Conservation (phyloP, 2,329 filamentous ascomycete species). For the Fusarium gaditjirri region DNA sequence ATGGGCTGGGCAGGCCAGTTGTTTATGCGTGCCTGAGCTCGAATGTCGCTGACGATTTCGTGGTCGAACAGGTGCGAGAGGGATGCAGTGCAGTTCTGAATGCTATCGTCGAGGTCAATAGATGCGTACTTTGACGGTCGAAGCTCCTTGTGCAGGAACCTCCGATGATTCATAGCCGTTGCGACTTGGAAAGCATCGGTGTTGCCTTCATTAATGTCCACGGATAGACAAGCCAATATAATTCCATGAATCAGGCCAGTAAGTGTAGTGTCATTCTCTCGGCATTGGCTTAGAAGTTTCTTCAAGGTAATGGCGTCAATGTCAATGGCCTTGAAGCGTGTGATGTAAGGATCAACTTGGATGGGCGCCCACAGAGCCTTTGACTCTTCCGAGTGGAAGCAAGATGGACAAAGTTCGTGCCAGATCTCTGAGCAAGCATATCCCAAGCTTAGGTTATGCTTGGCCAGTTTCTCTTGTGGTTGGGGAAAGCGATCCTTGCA, state of each 20-base stretch:
- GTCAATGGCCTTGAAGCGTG: background rate
- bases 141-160: background rate
- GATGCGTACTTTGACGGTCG: background rate
- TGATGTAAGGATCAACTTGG: background rate
- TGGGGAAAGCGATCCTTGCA: background rate
- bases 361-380: conserved; percentile 6
- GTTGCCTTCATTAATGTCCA: background rate
- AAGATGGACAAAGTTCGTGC: background rate
- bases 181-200: background rate
- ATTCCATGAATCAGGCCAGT: conserved; percentile 1
- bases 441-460: background rate
- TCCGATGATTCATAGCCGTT: background rate
- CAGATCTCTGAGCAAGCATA: conserved; percentile 2
- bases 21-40: background rate
- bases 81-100: background rate
- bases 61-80: background rate
- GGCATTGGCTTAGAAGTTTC: background rate
- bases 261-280: background rate
- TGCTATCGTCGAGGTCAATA: background rate
- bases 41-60: background rate
- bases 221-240: background rate
- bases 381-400: background rate
- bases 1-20: conserved; percentile 1
- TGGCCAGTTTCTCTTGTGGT: conserved; percentile 3
- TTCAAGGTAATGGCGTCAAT: background rate